These are phyloP conservation scores for Fusarium coffeatum DNA, from an alignment of 2,329 filamentous ascomycete species.

Conservation along the genomic window DNA sequence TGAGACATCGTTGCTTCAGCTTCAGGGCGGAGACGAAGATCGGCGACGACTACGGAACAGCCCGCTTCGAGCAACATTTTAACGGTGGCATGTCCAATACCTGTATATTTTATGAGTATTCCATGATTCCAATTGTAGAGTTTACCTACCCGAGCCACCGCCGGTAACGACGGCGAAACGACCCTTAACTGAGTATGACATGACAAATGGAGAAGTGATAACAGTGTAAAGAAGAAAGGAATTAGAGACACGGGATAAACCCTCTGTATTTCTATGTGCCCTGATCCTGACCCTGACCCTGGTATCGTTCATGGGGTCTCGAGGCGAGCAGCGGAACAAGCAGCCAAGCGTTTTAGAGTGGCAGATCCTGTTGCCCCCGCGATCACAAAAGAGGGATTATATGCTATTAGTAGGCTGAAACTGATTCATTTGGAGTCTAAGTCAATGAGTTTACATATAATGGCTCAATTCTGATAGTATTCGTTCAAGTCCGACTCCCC, in stretches of 20 bases:
- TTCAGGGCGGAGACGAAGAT: conserved; percentile 19
- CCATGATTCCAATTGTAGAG: not conserved
- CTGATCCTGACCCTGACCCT: not conserved
- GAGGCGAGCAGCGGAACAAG: not conserved
- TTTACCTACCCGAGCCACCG: conserved; percentile 27
- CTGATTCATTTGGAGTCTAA: too few relatives aligned
- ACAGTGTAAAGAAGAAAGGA: not conserved
- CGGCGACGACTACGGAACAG: conserved; percentile 14
- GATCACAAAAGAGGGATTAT: not conserved
- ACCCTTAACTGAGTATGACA: conserved; percentile 19
- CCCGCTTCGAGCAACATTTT: not conserved
- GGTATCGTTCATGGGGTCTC: not conserved
- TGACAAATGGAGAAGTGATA: not conserved
- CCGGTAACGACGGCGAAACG: conserved; percentile 30
- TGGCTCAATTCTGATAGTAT: too few relatives aligned
- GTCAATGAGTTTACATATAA: too few relatives aligned
- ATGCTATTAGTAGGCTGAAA: not conserved
- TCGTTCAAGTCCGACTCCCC: too few relatives aligned
- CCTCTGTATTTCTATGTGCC: not conserved
- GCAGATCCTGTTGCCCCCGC: not conserved
- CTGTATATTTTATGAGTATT: not conserved
- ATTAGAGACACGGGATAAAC: not conserved
- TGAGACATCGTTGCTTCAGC: conserved; percentile 10
- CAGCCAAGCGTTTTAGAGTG: not conserved
- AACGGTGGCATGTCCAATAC: conserved; percentile 17